Percentiles rank a stretch among this genome's conserved stretches.
Conservation (phyloP, 2,329 filamentous ascomycete genomes). For the Diaporthe sp. region DNA sequence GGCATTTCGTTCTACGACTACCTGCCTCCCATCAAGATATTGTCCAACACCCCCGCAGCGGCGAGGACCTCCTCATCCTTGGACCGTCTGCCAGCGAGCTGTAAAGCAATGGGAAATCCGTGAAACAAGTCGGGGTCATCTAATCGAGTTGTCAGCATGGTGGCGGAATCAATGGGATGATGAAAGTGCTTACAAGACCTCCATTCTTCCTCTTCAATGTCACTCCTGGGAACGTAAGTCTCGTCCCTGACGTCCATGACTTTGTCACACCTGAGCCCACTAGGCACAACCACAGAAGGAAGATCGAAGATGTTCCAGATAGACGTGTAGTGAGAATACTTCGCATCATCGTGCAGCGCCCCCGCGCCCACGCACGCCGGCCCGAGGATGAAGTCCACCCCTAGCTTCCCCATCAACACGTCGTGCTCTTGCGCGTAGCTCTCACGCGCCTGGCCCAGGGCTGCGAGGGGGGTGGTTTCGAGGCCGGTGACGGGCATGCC, state of each 20-base stretch:
- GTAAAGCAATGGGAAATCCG: conserved; percentile 34
- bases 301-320: conserved; percentile 40
- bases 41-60: conserved; percentile 25
- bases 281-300: conserved; percentile 38
- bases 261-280: conserved; percentile 29
- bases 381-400: conserved; percentile 35
- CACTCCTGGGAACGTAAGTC: conserved; percentile 23
- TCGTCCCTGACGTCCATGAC: conserved; percentile 26
- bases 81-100: conserved; percentile 32
- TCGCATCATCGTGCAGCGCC: conserved; percentile 30
- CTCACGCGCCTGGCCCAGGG: conserved; percentile 24
- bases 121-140: conserved; percentile 34
- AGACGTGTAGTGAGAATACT: conserved; percentile 38
- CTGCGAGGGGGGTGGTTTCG: conserved; percentile 23
- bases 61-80: conserved; percentile 34
- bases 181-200: conserved; percentile 22
- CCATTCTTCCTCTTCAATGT: conserved; percentile 28
- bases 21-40: conserved; percentile 14
- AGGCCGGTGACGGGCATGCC: conserved; percentile 23
- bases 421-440: conserved; percentile 33
- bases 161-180: background rate
- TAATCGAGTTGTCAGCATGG: background rate
- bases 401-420: conserved; percentile 30
- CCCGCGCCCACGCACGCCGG: conserved; percentile 33
- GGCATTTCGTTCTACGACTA: background rate